Conservation (phyloP, 441 rosid species). For the Euphorbia corollata region DNA sequence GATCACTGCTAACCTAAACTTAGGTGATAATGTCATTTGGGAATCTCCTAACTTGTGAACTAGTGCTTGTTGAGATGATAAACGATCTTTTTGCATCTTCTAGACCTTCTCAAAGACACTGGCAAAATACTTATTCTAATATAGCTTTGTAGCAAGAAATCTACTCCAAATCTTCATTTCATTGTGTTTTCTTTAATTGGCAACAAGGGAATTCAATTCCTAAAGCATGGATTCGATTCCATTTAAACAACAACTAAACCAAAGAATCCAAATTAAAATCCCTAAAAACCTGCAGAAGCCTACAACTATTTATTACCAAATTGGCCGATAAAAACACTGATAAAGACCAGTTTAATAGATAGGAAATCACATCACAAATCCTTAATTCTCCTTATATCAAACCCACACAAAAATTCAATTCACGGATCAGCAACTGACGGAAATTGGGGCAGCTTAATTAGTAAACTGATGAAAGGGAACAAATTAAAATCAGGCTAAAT, state of each 20-base stretch:
- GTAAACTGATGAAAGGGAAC: not conserved
- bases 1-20: conserved; percentile 55
- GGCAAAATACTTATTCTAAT: conserved; percentile 13
- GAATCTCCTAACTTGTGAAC: conserved; percentile 80
- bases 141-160: conserved; percentile 12
- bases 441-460: not conserved
- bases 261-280: conserved; percentile 15
- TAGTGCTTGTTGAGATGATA: conserved; percentile 65
- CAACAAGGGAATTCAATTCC: conserved; percentile 2
- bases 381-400: not conserved
- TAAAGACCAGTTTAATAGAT: no score
- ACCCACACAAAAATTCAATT: conserved; percentile 10
- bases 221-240: conserved; percentile 15
- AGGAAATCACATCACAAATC: not conserved
- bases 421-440: not conserved
- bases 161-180: conserved; percentile 17
- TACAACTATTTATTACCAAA: conserved; percentile 8
- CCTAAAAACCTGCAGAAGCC: conserved; percentile 7
- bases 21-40: conserved; percentile 75
- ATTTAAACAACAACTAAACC: conserved; percentile 9
- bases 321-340: conserved; percentile 14
- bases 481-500: conserved; percentile 9
- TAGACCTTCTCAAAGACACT: conserved; percentile 14
- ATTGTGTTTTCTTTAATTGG: not conserved
- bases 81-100: conserved; percentile 77